Percentiles rank a stretch among this genome's conserved stretches.
Evolutionary conservation across 1,139 yeast genomes (phyloP).

Genomic region (Wickerhamiella infanticola): DNA sequence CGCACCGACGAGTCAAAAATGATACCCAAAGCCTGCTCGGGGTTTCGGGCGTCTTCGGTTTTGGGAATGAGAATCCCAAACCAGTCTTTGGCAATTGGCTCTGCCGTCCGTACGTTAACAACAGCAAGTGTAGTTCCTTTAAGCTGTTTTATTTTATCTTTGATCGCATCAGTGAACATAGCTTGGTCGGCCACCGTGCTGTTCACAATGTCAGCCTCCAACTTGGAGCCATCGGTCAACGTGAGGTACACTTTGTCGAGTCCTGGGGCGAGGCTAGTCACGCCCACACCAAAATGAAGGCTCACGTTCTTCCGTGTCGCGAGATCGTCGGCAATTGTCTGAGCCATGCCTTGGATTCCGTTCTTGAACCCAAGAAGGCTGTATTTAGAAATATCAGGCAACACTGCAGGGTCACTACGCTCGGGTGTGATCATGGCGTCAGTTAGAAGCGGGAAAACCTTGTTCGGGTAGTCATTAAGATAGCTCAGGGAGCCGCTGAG

Average conservation of each 20-base stretch:
- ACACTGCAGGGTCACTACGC: slow-evolving; percentile 4
- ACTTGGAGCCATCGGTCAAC: not conserved
- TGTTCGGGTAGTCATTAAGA: slow-evolving; percentile 17
- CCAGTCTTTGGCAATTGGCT: slow-evolving; percentile 31
- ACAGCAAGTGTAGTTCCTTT: slow-evolving; percentile 23
- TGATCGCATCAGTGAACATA: slow-evolving; percentile 12
- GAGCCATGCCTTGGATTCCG: slow-evolving; percentile 22
- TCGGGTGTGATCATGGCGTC: slow-evolving; percentile 14
- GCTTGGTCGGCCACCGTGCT: slow-evolving; percentile 19
- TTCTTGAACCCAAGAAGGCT: slow-evolving; percentile 19
- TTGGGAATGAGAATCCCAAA: slow-evolving; percentile 84
- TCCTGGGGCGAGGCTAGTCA: slow-evolving; percentile 5
- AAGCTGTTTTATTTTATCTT: slow-evolving; percentile 12
- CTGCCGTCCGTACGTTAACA: slow-evolving; percentile 22
- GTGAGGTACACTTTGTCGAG: not conserved
- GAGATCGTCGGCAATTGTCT: slow-evolving; percentile 25
- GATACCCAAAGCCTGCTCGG: slow-evolving; percentile 60
- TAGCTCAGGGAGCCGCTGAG: slow-evolving; percentile 20
- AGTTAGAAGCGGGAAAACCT: slow-evolving; percentile 17
- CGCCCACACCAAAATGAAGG: slow-evolving; percentile 21
- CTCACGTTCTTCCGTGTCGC: slow-evolving; percentile 29
- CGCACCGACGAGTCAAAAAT: slow-evolving; percentile 55
- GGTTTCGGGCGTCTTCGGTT: slow-evolving; percentile 30
- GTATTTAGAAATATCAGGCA: slow-evolving; percentile 12
- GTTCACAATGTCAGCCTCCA: slow-evolving; percentile 14